Evolutionary conservation across 768 basidiomycete species (phyloP), one percentile per base, ranked within the genome.

Genomic region (Rhodotorula taiwanensis): DNA sequence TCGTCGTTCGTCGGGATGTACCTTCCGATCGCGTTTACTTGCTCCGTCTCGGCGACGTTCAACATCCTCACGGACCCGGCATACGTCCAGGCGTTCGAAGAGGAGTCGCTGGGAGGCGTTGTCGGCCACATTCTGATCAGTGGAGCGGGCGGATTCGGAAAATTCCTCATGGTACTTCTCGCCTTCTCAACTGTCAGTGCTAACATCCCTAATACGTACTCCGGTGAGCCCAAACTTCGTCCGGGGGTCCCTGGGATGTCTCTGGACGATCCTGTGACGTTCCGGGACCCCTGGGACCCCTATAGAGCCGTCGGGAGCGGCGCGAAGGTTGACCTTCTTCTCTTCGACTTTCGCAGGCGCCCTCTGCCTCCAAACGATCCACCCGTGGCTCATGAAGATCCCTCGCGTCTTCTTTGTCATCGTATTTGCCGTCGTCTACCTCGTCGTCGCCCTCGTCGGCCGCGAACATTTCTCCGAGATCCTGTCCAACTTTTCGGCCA

Each of bases 111-210:
- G 4, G 81, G 80, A 5, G 80, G 77, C 25, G 72, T 82, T 31
- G 66, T 81, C 23, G 77, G 77, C 0, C 75, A 80, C 49, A 78
- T 80, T 14, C 72, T 81, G 4, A 47, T 43, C 28, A 43, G 25
- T 3, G 59, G 54, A 28, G 8, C 21, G 15, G 66, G 56, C 30
- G 77, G 77, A 15, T 77, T 77, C 58, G 80, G 79, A 42, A 77
- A 78, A 44, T 81, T 81, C 75, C 74, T 79, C 54, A 74, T 80
- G 30, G 78, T 80, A 52, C 58, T 81, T 31, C 75, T 81, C 28
- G 79, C 79, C 20, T 72, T 70, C 30, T 52, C 58, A n/a, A 60
- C 64, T 10, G 60, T 67, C 16, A 79, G 78, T 59, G 81, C 81
- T 72, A 81, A 75, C 44, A 66, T 61, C 33, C 64, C 63, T 14